These are phyloP conservation scores for maize (Zea mays) DNA, from an alignment of 176 grass and related monocot genomes.

Conservation along the genomic window DNA sequence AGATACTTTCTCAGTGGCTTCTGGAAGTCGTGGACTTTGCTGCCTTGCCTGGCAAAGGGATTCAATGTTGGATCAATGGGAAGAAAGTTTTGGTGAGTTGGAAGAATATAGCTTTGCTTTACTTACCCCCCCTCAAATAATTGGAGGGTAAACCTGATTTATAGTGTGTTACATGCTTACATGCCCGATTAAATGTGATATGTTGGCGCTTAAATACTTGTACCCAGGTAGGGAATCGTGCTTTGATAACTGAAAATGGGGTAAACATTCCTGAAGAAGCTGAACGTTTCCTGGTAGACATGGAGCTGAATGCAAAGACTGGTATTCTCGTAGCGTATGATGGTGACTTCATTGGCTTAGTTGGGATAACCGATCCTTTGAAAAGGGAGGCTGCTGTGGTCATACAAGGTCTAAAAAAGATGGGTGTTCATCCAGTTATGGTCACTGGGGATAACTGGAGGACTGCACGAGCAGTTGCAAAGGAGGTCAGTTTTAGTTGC, in stretches of 20 bases:
- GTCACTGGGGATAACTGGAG: constrained; percentile 91
- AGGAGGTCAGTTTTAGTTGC: constrained; percentile 58
- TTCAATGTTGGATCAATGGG: constrained; percentile 64
- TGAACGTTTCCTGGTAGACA: constrained; percentile 72
- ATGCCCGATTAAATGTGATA: constrained; percentile 12
- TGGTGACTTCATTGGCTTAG: constrained; percentile 61
- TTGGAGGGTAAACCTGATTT: not conserved
- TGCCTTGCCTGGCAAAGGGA: constrained; percentile 82
- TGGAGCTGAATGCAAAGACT: constrained; percentile 83
- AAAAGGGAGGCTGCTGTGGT: constrained; percentile 94
- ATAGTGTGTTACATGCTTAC: not conserved
- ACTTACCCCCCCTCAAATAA: not conserved
- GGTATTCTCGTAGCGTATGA: constrained; percentile 82
- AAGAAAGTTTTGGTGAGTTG: constrained; percentile 79
- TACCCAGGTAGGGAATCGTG: constrained; percentile 73
- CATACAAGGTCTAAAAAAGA: constrained; percentile 78
- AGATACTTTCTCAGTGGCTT: constrained; percentile 80
- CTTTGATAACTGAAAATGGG: constrained; percentile 78
- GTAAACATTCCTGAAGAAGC: constrained; percentile 66
- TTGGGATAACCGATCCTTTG: constrained; percentile 88
- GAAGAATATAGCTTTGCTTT: constrained; percentile 25
- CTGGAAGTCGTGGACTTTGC: constrained; percentile 66
- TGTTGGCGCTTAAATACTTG: constrained; percentile 26
- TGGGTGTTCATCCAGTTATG: constrained; percentile 87
- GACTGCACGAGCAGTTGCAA: constrained; percentile 84